Evolutionary conservation across 2,329 filamentous ascomycete genomes (phyloP).

Genomic region (Stagonosporopsis vannaccii): DNA sequence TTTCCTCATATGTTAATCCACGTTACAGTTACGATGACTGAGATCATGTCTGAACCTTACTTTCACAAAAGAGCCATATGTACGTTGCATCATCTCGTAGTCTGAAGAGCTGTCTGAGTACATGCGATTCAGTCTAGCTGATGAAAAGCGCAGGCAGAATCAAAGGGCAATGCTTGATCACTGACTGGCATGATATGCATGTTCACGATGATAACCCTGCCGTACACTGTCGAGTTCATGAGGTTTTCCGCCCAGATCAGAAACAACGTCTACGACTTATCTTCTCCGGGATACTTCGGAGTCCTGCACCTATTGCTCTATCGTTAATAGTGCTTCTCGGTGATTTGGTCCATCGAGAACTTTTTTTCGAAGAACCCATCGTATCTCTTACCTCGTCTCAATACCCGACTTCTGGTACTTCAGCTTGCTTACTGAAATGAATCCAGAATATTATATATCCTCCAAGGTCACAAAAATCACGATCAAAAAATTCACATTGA

Average conservation of each 20-base stretch:
- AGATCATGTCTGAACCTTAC: no score
- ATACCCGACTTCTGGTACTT: not conserved
- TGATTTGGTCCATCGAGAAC: not conserved
- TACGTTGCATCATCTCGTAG: not conserved
- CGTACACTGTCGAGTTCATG: not conserved
- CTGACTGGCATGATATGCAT: not conserved
- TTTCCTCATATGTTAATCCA: not conserved
- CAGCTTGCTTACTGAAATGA: not conserved
- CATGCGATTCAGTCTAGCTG: not conserved
- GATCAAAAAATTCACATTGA: not conserved
- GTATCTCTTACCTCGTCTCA: not conserved
- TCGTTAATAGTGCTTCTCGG: not conserved
- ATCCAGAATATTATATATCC: not conserved
- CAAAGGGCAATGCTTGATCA: not conserved
- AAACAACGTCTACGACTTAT: not conserved
- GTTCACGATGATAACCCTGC: not conserved
- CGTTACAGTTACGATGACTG: not conserved
- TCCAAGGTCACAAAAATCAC: not conserved
- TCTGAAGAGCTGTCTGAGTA: not conserved
- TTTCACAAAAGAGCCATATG: not conserved
- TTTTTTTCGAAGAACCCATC: not conserved
- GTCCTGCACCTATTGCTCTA: not conserved
- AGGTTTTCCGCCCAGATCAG: not conserved
- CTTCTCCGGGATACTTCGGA: not conserved
- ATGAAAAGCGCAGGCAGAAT: not conserved